Base-by-base conservation (phyloP, 768 basidiomycete species). In the Tubosaeta sp. region DNA sequence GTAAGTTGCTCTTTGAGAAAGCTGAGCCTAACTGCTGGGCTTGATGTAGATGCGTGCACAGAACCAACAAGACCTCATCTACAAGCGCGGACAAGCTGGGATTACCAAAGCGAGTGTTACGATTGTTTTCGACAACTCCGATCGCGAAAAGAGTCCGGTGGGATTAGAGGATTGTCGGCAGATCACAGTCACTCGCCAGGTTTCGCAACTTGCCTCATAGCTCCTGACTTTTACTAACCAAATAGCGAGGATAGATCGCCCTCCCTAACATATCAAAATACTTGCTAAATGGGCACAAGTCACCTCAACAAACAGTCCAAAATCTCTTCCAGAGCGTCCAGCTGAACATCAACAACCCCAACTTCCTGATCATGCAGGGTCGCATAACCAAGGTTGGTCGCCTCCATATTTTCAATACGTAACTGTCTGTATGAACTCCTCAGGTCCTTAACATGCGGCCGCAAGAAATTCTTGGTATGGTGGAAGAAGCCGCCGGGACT, bases 311-410 rank as follows among this genome's bases (percentile, higher is more conserved):
- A 48, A 77, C 75, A 1, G 81, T 99, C 0, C 97, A 97, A 63
- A 88, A 84, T 27, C 76, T 98, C 13, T 98, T 99, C 64, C 97
- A 98, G 66, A 87, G 91, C 37, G 95, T 99, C 1, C 94, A 97
- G 68, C 82, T 99, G 58, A 98, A 98, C 66, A 98, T 99, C 79
- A 99, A 98, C 73, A 97, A 97, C 70, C 97, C 97, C 41, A 98
- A 98, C 68, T 98, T 98, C 74, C 79, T 99, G 53, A 97, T 98
- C 68, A 98, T 98, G 95, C 97, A 99, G 71, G 95, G 97, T 27
- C 91, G 95, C 46, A 99, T 99, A 66, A 99, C 97, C 11, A 99
- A 98, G 75, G 95, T 89, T 31, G 37, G 70, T 59, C 25, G 19
- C 10, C 37, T 44, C 38, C 43, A 12, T 9, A 49, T 49, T 43